Evolutionary conservation across 2,329 filamentous ascomycete species (phyloP).

Genomic region (Zasmidium angulare): DNA sequence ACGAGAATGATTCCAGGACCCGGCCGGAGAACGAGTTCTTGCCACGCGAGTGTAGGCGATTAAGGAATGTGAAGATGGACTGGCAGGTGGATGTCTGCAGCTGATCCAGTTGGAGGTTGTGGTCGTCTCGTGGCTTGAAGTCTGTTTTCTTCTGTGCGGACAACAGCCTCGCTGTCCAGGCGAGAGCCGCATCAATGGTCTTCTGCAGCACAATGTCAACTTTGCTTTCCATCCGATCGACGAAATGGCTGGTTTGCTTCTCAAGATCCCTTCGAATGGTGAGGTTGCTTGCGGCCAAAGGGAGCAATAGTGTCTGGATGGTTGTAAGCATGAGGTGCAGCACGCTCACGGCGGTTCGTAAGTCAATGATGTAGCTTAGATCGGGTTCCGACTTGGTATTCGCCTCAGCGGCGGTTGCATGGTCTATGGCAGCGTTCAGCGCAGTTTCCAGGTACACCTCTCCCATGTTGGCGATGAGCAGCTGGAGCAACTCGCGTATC

Average conservation of each 20-base stretch:
- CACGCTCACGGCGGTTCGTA: slow-evolving; percentile 82
- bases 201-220: slow-evolving; percentile 69
- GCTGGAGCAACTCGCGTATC: slow-evolving; percentile 77
- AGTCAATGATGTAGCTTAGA: slow-evolving; percentile 73
- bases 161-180: slow-evolving; percentile 73
- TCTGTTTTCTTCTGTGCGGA: slow-evolving; percentile 81
- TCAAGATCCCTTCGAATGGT: slow-evolving; percentile 89
- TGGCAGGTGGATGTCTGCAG: slow-evolving; percentile 85
- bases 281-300: slow-evolving; percentile 83
- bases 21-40: slow-evolving; percentile 73
- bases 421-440: slow-evolving; percentile 69
- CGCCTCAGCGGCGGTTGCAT: slow-evolving; percentile 73
- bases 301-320: slow-evolving; percentile 84
- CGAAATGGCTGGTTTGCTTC: slow-evolving; percentile 71
- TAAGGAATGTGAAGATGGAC: slow-evolving; percentile 75
- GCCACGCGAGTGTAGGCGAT: slow-evolving; percentile 61
- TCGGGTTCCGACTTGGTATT: slow-evolving; percentile 78
- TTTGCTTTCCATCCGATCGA: slow-evolving; percentile 81
- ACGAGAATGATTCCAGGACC: slow-evolving; percentile 78
- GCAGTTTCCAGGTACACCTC: slow-evolving; percentile 72
- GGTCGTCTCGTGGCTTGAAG: slow-evolving; percentile 82
- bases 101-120: slow-evolving; percentile 64
- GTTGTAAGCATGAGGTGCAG: slow-evolving; percentile 92
- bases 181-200: slow-evolving; percentile 69
- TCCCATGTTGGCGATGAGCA: slow-evolving; percentile 84